A percentile compares a stretch with the other conserved stretches of the same genome.
phyloP scores from a whole-genome alignment of 805 yeast genomes.

The Kuraishia hungarica region DNA sequence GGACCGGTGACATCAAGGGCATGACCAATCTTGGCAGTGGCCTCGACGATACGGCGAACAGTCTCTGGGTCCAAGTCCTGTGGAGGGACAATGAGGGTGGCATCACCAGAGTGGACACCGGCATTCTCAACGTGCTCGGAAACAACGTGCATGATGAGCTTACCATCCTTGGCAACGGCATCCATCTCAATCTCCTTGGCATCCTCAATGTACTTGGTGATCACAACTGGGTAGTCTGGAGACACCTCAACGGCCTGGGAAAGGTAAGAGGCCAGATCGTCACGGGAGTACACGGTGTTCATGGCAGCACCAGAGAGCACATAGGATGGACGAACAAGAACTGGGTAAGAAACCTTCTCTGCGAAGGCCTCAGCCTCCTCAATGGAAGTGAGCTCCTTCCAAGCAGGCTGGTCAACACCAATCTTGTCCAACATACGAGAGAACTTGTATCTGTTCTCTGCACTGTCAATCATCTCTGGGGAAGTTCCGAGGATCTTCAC shows the following conservation, averaged over 20 bases:
- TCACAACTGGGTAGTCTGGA: slow-evolving; percentile 95
- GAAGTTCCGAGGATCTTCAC: slow-evolving; percentile 95
- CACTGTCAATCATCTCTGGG: slow-evolving; percentile 97
- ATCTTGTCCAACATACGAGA: slow-evolving; percentile 94
- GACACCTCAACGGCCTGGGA: slow-evolving; percentile 96
- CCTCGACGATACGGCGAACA: slow-evolving; percentile 83
- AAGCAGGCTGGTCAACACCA: slow-evolving; percentile 98
- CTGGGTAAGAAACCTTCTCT: slow-evolving; percentile 86
- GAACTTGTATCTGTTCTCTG: slow-evolving; percentile 96
- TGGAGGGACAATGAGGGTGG: slow-evolving; percentile 94
- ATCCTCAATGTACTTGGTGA: slow-evolving; percentile 91
- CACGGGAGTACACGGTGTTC: slow-evolving; percentile 90
- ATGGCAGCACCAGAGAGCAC: slow-evolving; percentile 98
- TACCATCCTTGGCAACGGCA: slow-evolving; percentile 94
- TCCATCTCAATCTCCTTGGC: slow-evolving; percentile 99
- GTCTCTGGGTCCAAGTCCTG: slow-evolving; percentile 92
- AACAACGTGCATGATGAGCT: slow-evolving; percentile 92
- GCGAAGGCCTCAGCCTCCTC: slow-evolving; percentile 92
- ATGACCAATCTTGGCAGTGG: slow-evolving; percentile 92
- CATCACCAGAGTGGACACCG: slow-evolving; percentile 99
- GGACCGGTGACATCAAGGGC: slow-evolving; percentile 97
- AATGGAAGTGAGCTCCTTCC: slow-evolving; percentile 94
- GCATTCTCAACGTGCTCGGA: slow-evolving; percentile 99
- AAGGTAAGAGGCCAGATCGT: slow-evolving; percentile 79
- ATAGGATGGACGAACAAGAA: slow-evolving; percentile 93